Percentiles rank a stretch among this genome's conserved stretches.
Conservation (phyloP, 2,329 filamentous ascomycete species). For the Acrocalymma vagum region DNA sequence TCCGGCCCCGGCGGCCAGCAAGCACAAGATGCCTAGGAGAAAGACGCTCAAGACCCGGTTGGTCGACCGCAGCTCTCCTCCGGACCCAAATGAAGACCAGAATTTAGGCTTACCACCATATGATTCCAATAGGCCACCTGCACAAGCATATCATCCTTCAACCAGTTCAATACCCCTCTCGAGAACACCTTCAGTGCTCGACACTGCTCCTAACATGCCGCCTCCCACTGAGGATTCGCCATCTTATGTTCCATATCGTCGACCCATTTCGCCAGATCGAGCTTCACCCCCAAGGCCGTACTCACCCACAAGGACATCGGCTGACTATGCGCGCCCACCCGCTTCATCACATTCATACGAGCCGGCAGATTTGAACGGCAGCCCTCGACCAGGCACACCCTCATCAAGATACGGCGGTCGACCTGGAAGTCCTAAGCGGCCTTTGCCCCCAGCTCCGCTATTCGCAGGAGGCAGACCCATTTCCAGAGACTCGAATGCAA, state of each 20-base stretch:
- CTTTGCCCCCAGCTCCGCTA: constrained; percentile 86
- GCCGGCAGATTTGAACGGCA: constrained; percentile 87
- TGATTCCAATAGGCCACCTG: constrained; percentile 49
- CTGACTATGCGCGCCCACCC: constrained; percentile 76
- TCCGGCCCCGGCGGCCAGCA: constrained; percentile 9
- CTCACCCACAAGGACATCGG: constrained; percentile 61
- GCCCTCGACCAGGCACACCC: constrained; percentile 87
- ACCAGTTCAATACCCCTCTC: constrained; percentile 55
- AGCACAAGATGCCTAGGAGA: constrained; percentile 31
- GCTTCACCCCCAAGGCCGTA: constrained; percentile 55
- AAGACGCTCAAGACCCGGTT: constrained; percentile 33
- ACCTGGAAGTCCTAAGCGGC: constrained; percentile 84
- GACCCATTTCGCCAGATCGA: constrained; percentile 60
- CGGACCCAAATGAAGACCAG: constrained; percentile 27
- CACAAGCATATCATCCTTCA: constrained; percentile 60
- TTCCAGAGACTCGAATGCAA: constrained; percentile 52
- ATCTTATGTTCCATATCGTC: constrained; percentile 68
- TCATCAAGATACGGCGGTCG: constrained; percentile 86
- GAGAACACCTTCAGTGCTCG: constrained; percentile 60
- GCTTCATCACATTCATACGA: constrained; percentile 80
- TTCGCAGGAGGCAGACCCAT: constrained; percentile 69
- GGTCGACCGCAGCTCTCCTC: constrained; percentile 27
- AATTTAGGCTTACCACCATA: constrained; percentile 47
- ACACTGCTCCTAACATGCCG: constrained; percentile 57
- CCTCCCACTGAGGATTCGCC: constrained; percentile 70